These are phyloP conservation scores for Sporothrix pseudoabietina DNA, from an alignment of 2,329 filamentous ascomycete genomes.

Conservation along the genomic window DNA sequence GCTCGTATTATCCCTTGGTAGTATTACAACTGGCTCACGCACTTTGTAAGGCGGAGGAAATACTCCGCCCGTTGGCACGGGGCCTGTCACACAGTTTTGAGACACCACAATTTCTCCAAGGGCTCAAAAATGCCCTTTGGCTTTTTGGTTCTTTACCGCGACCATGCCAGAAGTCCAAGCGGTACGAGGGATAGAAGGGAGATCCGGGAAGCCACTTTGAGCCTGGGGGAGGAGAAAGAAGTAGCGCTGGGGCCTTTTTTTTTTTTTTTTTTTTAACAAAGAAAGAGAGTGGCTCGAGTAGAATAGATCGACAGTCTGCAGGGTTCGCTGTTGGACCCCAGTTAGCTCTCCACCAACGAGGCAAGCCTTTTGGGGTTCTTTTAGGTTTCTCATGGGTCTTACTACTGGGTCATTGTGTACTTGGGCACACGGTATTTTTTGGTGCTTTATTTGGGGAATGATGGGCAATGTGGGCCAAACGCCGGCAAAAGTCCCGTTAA, in stretches of 20 bases:
- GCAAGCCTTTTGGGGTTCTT: neutral
- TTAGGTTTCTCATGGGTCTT: neutral
- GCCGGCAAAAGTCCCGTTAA: neutral
- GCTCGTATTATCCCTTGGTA: neutral
- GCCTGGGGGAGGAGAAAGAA: neutral
- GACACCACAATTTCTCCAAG: neutral
- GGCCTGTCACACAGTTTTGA: neutral
- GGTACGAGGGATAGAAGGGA: neutral
- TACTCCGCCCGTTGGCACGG: conserved; percentile 19
- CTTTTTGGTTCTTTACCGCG: too few relatives aligned
- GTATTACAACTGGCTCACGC: neutral
- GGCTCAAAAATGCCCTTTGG: neutral
- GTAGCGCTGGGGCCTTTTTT: too few relatives aligned
- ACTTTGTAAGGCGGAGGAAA: conserved; percentile 26
- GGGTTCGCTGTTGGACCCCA: conserved; percentile 22
- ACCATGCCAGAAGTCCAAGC: neutral
- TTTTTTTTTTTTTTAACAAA: too few relatives aligned
- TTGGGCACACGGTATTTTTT: neutral
- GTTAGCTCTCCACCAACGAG: conserved; percentile 6
- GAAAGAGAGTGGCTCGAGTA: neutral
- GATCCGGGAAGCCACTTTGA: neutral
- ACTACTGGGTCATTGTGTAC: too few relatives aligned
- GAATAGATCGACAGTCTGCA: conserved; percentile 27
- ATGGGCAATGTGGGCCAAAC: conserved; percentile 5
- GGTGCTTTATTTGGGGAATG: neutral